These are phyloP conservation scores for Quercus bicolor DNA, from an alignment of 306 rosid genomes.

Conservation along the genomic window DNA sequence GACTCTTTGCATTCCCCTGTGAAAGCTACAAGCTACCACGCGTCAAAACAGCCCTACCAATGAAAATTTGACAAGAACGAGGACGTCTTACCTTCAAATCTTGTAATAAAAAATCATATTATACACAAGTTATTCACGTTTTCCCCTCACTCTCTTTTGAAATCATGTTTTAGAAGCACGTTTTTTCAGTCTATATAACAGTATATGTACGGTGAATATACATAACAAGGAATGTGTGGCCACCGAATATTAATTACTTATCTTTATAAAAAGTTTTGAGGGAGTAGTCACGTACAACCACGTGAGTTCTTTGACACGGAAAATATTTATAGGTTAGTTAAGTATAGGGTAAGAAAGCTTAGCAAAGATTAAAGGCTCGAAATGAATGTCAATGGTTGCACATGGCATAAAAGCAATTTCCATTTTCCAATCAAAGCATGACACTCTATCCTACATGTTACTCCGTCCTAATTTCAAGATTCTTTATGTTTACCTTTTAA, in stretches of 20 bases:
- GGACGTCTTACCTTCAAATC: neutral
- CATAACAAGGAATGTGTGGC: too few species aligned
- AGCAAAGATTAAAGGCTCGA: too few species aligned
- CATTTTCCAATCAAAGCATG: neutral
- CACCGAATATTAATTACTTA: too few species aligned
- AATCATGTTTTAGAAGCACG: too few species aligned
- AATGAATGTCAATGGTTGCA: neutral
- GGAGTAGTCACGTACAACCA: neutral
- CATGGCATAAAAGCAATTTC: neutral
- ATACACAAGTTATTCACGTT: too few species aligned
- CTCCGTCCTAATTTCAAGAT: neutral
- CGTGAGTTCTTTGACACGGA: neutral
- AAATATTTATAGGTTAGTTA: neutral
- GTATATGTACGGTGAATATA: too few species aligned
- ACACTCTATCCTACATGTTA: neutral
- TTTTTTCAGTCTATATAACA: too few species aligned
- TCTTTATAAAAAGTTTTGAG: neutral
- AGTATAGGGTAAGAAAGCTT: too few species aligned
- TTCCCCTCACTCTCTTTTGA: too few species aligned
- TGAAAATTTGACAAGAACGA: neutral
- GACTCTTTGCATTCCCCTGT: neutral
- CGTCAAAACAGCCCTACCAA: neutral
- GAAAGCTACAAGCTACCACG: neutral
- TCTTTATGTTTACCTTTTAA: neutral
- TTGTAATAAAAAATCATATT: too few species aligned